Evolutionary conservation across 2,329 filamentous ascomycete species (phyloP), one percentile per base, ranked within the genome.

Genomic region (Phyllosticta citribraziliensis): DNA sequence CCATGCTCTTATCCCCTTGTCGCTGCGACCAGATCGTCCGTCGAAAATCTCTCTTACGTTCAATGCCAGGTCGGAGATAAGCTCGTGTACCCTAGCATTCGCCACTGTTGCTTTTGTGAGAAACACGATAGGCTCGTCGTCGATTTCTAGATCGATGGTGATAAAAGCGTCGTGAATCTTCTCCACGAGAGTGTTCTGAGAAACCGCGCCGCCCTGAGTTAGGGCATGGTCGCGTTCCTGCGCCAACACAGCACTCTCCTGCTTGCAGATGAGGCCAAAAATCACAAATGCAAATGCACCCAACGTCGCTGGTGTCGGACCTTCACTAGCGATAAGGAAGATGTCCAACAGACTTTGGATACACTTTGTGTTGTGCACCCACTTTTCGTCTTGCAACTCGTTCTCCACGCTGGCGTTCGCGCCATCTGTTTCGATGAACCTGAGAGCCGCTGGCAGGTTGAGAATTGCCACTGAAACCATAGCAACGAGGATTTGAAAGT

Each of bases 251-350:
- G 59, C 61, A 22, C 50, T 56, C 10, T 56, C 27, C 20, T 55
- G 25, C 27, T 55, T 63, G 14, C 56, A 52, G n/a, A 52, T 59
- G 27, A 58, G 58, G 3, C 65, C 67, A 25, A 96, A 82, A 55
- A 93, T 78, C 3, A 87, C 85, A 92, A 92, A 97, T 2, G 88
- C 84, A 66, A 95, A 88, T 20, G 90, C 82, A 19, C 89, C 84
- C 1, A 90, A 89, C 60, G 84, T 85, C 20, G 88, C 88, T 40
- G 84, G 83, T 47, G 79, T 77, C n/a, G 83, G 78, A 17, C 81
- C 81, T 20, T 75, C 70, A 27, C 79, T 79, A 12, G 84, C 81
- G 8, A 85, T 83, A 24, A 87, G 74, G 35, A 96, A 79, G n/a
- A 87, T 82, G 58, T 82, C 82, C 66, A 93, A 90, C 14, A 96